Evolutionary conservation across 2,329 filamentous ascomycete species (phyloP), one percentile per base, ranked within the genome.

Genomic region (Septoria linicola): DNA sequence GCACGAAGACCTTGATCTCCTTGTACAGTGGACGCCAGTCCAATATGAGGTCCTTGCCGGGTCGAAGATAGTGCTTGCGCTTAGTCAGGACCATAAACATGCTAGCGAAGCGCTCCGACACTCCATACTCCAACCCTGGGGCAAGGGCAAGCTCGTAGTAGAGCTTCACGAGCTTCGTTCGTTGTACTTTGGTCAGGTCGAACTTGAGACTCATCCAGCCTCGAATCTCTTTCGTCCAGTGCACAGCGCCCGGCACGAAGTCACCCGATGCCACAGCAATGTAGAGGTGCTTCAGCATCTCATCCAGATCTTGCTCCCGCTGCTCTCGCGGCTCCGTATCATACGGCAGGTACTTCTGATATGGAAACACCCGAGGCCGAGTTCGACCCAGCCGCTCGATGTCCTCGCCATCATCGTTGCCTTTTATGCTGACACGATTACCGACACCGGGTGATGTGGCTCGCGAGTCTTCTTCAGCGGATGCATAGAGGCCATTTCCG

Each of bases 141-240:
- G 93, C 89, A 54, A 99, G 79, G 4, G 89, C 81, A 53, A 99
- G 85, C 73, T 96, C 90, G 72, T 96, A 99, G 74, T 96, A 99
- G 31, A 99, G 79, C 73, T 86, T 88, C 23, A 93, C 88, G 23
- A 99, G 81, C 70, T 83, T 89, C 41, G 90, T 84, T 51, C 95
- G 81, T 60, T 91, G 84, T 67, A 87, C 85, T 63, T 88, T 83
- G 41, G 89, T 89, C 68, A 96, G 89, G 73, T 99, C 92, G 68
- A 99, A 99, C 77, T 99, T 99, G 71, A 99, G 83, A 47, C 87
- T 88, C 60, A 99, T 79, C 93, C 95, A 99, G 71, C 87, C 89
- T 67, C 91, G 84, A 41, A 99, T 84, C 80, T 99, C 93, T 61
- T 92, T 84, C 13, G 93, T 96, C 93, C 93, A 99, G 72, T 99